These are phyloP conservation scores for Phialocephala subalpina DNA, from an alignment of 2,329 filamentous ascomycete species.

Conservation along the genomic window DNA sequence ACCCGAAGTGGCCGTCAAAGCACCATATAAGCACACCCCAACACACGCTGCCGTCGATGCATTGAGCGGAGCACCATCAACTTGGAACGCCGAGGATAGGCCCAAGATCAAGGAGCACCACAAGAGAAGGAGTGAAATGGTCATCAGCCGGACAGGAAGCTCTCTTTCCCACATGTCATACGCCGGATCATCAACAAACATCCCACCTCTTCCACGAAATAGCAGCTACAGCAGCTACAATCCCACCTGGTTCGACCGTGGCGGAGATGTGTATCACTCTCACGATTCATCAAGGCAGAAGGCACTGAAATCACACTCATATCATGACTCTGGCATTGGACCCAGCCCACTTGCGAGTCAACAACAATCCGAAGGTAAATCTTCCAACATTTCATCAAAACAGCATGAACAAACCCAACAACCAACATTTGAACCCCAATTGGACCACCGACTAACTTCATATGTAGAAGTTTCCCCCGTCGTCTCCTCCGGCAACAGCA, in stretches of 20 bases:
- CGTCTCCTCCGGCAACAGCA: conserved; percentile 39
- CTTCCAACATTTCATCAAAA: conserved; percentile 9
- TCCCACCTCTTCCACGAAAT: conserved; percentile 33
- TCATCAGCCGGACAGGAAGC: conserved; percentile 36
- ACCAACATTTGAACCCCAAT: conserved; percentile 7
- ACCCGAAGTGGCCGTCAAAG: conserved; percentile 41
- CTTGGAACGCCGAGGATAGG: conserved; percentile 53
- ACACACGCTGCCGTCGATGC: conserved; percentile 68
- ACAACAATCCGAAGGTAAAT: conserved; percentile 40
- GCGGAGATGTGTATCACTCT: conserved; percentile 30
- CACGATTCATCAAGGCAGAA: conserved; percentile 27
- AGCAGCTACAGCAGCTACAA: conserved; percentile 40
- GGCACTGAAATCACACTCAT: conserved; percentile 34
- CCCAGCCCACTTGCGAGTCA: conserved; percentile 41
- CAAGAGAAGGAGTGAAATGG: conserved; percentile 41
- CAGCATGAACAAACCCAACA: neutral
- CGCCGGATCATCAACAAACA: conserved; percentile 27
- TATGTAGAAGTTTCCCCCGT: conserved; percentile 37
- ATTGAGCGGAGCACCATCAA: conserved; percentile 59
- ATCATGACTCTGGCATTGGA: conserved; percentile 41
- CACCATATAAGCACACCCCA: conserved; percentile 67
- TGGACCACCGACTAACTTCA: conserved; percentile 25
- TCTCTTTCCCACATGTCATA: conserved; percentile 35
- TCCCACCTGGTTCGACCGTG: conserved; percentile 40
- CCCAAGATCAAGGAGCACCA: conserved; percentile 43